A percentile compares a stretch with the other conserved stretches of the same genome.
Evolutionary conservation across 345 rosid species (phyloP).

Genomic region (Laguncularia racemosa): DNA sequence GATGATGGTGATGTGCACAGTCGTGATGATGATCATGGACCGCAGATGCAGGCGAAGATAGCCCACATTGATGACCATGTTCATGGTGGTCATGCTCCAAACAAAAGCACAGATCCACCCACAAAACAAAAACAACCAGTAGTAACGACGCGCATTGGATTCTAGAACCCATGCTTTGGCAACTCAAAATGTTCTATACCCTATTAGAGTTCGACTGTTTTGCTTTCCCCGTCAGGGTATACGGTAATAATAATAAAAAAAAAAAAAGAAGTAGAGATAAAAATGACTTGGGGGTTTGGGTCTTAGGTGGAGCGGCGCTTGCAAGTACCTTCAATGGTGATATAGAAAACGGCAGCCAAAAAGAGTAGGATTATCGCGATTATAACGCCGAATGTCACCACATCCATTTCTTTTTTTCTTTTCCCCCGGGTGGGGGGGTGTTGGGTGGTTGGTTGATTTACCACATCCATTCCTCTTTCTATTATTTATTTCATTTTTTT

Average conservation of each 20-base stretch:
- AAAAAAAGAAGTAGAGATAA: neutral
- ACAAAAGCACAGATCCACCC: constrained; percentile 14
- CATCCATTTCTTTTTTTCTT: too few species aligned
- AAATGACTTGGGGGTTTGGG: neutral
- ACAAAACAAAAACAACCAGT: constrained; percentile 8
- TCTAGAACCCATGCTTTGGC: neutral
- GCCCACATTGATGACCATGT: constrained; percentile 1
- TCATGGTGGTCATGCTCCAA: constrained; percentile 43
- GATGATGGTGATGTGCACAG: constrained; percentile 5
- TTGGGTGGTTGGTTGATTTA: too few species aligned
- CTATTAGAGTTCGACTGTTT: too few species aligned
- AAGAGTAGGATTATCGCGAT: constrained; percentile 62
- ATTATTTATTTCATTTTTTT: too few species aligned
- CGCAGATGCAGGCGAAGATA: constrained; percentile 28
- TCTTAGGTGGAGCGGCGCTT: constrained; percentile 22
- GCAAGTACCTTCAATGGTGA: constrained; percentile 78
- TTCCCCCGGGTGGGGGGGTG: too few species aligned
- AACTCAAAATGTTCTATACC: too few species aligned
- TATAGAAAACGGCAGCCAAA: constrained; percentile 49
- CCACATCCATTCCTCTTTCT: too few species aligned
- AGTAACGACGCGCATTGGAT: neutral
- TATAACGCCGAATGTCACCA: constrained; percentile 63
- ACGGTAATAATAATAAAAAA: neutral
- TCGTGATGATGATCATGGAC: constrained; percentile 39
- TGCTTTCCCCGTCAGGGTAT: neutral